phyloP scores from a whole-genome alignment of 2,329 filamentous ascomycete genomes.

The Apiospora phragmitis region DNA sequence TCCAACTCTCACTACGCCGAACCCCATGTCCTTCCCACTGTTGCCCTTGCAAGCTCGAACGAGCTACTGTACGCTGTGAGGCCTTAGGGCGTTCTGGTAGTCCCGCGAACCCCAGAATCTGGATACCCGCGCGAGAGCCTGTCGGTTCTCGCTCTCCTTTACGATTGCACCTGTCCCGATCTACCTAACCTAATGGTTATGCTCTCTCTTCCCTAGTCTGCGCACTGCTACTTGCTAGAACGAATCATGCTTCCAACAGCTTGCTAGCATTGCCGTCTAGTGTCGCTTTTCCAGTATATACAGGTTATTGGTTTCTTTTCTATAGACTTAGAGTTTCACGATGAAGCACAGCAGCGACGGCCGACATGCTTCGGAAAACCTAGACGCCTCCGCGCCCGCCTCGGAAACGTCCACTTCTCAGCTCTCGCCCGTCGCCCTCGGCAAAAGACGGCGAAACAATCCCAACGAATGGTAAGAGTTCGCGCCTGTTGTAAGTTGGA shows the following conservation, averaged over 20 bases:
- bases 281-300: neutral
- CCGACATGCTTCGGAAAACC: neutral
- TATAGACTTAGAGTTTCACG: neutral
- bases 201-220: neutral
- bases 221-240: neutral
- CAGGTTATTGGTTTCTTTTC: neutral
- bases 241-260: neutral
- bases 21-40: neutral
- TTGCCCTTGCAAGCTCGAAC: neutral
- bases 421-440: neutral
- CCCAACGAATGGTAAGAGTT: conserved; percentile 11
- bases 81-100: neutral
- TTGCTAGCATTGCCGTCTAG: neutral
- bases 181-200: neutral
- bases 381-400: neutral
- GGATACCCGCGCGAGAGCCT: conserved; percentile 10
- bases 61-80: neutral
- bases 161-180: neutral
- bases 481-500: neutral
- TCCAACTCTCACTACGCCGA: neutral
- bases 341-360: neutral
- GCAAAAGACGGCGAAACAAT: conserved; percentile 11
- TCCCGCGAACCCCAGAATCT: conserved; percentile 10
- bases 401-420: neutral
- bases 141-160: conserved; percentile 11